Percentiles rank a stretch among this genome's conserved stretches.
Evolutionary conservation across 371 early-diverging fungal genomes (phyloP).

Genomic region (Mucor circinelloides): DNA sequence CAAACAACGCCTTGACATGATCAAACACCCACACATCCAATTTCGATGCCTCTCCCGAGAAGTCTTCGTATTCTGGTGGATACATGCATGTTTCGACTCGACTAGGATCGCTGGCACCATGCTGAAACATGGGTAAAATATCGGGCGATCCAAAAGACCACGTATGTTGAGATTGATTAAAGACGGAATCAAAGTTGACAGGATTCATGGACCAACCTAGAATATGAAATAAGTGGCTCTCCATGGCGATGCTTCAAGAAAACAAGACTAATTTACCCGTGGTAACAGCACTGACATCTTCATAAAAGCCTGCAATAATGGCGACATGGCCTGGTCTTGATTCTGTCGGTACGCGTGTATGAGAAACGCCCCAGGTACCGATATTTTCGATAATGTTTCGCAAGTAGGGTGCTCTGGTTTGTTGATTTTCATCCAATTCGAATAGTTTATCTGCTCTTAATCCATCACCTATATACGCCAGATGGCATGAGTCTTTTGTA

Average conservation of each 20-base stretch:
- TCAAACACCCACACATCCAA: slow-evolving; percentile 93
- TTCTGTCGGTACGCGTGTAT: slow-evolving; percentile 97
- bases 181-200: slow-evolving; percentile 94
- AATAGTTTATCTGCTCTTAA: slow-evolving; percentile 91
- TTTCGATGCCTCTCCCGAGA: slow-evolving; percentile 81
- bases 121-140: slow-evolving; percentile 94
- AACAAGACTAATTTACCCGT: slow-evolving; percentile 59
- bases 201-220: slow-evolving; percentile 96
- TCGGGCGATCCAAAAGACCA: slow-evolving; percentile 99
- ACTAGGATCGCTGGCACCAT: slow-evolving; percentile 81
- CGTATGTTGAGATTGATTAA: slow-evolving; percentile 88
- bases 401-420: slow-evolving; percentile 77
- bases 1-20: slow-evolving; percentile 51
- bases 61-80: slow-evolving; percentile 86
- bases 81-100: slow-evolving; percentile 91
- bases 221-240: background rate
- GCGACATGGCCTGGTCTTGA: slow-evolving; percentile 98
- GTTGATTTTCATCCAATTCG: slow-evolving; percentile 56
- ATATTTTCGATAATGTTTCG: slow-evolving; percentile 58
- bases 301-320: slow-evolving; percentile 95
- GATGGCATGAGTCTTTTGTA: background rate
- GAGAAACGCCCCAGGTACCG: slow-evolving; percentile 92
- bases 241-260: background rate
- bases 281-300: slow-evolving; percentile 96
- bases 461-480: slow-evolving; percentile 85